Percentiles rank a stretch among this genome's conserved stretches.
Conservation (phyloP, 2,329 filamentous ascomycete genomes). For the Hypoxylon sp. region DNA sequence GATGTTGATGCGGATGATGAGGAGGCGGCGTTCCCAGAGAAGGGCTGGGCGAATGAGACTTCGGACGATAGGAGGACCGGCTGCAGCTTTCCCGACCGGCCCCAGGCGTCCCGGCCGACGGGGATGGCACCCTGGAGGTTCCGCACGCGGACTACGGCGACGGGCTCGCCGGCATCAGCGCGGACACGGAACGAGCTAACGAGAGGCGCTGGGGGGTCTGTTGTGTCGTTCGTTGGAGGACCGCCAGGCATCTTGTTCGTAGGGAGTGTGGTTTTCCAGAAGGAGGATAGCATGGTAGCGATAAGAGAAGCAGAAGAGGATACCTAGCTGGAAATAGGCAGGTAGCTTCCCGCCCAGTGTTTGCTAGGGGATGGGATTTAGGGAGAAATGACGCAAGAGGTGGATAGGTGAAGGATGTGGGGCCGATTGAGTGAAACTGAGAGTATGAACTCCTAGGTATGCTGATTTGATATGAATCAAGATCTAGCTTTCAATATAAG, state of each 20-base stretch:
- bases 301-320: neutral
- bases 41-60: slow-evolving; percentile 67
- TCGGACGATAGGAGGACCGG: slow-evolving; percentile 71
- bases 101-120: slow-evolving; percentile 77
- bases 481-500: too few species aligned
- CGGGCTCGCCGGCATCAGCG: slow-evolving; percentile 59
- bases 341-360: neutral
- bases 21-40: slow-evolving; percentile 51
- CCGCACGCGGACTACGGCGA: slow-evolving; percentile 68
- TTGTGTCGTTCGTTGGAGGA: slow-evolving; percentile 34
- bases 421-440: slow-evolving; percentile 2
- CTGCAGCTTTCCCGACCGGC: slow-evolving; percentile 68
- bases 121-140: slow-evolving; percentile 70
- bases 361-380: slow-evolving; percentile 1
- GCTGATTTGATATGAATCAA: too few species aligned
- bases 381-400: slow-evolving; percentile 25
- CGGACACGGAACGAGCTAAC: slow-evolving; percentile 55
- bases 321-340: too few species aligned
- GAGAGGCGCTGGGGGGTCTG: slow-evolving; percentile 51
- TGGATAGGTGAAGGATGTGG: slow-evolving; percentile 9
- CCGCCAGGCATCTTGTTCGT: slow-evolving; percentile 29
- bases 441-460: neutral
- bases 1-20: too few species aligned
- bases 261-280: slow-evolving; percentile 40
- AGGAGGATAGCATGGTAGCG: slow-evolving; percentile 46